A percentile compares a stretch with the other conserved stretches of the same genome.
Conservation (phyloP, 2,329 filamentous ascomycete species). For the Daldinia sp. region DNA sequence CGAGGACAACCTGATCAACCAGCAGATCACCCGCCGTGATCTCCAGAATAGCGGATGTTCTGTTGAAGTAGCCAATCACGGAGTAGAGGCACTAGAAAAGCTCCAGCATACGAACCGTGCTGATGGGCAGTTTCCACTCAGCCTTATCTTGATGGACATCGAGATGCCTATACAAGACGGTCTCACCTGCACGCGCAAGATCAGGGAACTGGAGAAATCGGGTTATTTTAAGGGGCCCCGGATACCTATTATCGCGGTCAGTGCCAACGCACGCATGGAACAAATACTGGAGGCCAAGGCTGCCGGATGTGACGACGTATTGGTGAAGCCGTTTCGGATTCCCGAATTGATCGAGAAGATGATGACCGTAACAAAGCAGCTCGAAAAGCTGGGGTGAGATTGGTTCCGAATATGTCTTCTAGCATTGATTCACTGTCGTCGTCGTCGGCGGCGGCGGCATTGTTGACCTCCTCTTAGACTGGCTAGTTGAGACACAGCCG, state of each 20-base stretch:
- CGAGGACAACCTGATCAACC: constrained; percentile 76
- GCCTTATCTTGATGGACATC: constrained; percentile 79
- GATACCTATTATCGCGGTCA: constrained; percentile 74
- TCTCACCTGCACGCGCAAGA: constrained; percentile 72
- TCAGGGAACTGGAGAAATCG: constrained; percentile 70
- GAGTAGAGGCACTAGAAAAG: constrained; percentile 67
- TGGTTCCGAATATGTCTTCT: not conserved
- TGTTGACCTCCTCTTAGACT: not conserved
- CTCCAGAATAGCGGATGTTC: constrained; percentile 69
- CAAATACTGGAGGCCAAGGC: constrained; percentile 66
- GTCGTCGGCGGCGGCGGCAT: too few species aligned
- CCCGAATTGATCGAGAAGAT: constrained; percentile 72
- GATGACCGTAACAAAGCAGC: constrained; percentile 56
- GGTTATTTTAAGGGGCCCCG: constrained; percentile 64
- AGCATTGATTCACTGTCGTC: not conserved
- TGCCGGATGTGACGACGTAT: constrained; percentile 71
- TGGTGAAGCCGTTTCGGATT: constrained; percentile 79
- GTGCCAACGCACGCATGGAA: constrained; percentile 74
- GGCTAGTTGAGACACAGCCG: not conserved
- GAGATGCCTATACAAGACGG: constrained; percentile 83
- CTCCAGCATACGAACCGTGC: constrained; percentile 42
- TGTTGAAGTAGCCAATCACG: constrained; percentile 72
- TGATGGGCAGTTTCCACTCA: constrained; percentile 57
- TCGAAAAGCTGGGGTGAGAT: constrained; percentile 45
- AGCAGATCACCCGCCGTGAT: constrained; percentile 71